Evolutionary conservation across 2,329 filamentous ascomycete genomes (phyloP), one percentile per base, ranked within the genome.

Genomic region (Pseudogymnoascus sp.): DNA sequence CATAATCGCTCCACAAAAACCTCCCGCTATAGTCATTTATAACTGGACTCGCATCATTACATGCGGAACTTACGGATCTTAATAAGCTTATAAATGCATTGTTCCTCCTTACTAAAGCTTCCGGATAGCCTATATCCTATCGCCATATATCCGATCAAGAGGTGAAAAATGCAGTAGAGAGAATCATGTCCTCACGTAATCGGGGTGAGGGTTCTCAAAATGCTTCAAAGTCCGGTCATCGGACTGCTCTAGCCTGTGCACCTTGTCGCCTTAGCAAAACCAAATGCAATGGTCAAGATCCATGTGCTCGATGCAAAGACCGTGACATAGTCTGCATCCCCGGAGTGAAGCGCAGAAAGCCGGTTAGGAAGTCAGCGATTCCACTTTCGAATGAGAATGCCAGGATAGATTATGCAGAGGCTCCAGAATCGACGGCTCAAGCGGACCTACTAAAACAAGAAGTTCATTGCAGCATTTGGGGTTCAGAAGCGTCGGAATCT

Each of bases 251-350:
- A 18, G 59, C 59, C 5, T 61, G 59, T 41, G 35, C 23, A 26
- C 52, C 52, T 9, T 61, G 59, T 23, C 59, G 59, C 35, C 23
- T 58, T 13, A 41, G 37, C 21, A 61, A 61, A 41, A 58, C 38
- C 4, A 61, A 61, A 21, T 61, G 59, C 21, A 28, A 41, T 30
- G 59, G 59, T 21, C 28, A 59, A 23, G 28, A 39, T 21, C 59
- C 59, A 26, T 61, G 59, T 58, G n/a, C 26, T 30, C 19, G 52
- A 13, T 61, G 59, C 18, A 45, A 13, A 58, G 55, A 58, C 34
- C 55, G 59, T 12, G 34, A 28, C 23, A 57, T 58, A 13, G 28
- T 61, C 12, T 61, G 59, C 10, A 58, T 61, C 10, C 59, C 59
- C 3, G 52, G 59, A 5, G 19, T 38, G 6, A 57, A 38, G 26